Base-by-base conservation (phyloP, 1,139 yeast genomes). In the Debaryomycetaceae sp. region DNA sequence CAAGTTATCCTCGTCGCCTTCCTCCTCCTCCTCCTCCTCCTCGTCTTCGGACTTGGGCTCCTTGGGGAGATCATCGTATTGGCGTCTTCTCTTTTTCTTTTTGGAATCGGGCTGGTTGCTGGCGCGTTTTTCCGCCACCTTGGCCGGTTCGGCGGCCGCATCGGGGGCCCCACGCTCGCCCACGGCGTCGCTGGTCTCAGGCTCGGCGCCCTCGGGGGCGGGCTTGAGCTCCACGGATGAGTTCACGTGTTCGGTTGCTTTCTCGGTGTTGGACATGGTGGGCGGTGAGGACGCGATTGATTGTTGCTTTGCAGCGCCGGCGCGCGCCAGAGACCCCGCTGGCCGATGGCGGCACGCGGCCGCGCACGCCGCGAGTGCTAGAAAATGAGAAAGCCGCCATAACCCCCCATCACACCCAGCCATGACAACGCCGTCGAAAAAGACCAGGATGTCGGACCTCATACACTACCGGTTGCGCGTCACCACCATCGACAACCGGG, bases 401-500 rank as follows among this genome's bases (percentile, higher is more conserved):
- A n/a, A 18, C 26, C 28, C 18, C 12, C n/a, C 32, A 13, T 26
- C 17, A 16, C 10, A n/a, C n/a, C n/a, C n/a, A n/a, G n/a, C n/a
- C 14, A 32, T 32, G 35, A 9, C 29, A 11, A 18, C 30, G 8
- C 25, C 28, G 6, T 47, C 65, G 18, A 71, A 66, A 40, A 71
- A 67, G 48, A 71, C 78, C 11, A 66, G 65, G 40, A 55, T 78
- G 72, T 72, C 88, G 18, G 91, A 83, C 48, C 66, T 89, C 41
- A 61, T 91, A 36, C 72, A 84, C 48, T 83, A 77, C 58, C 69
- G 88, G 39, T 75, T 91, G 32, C 72, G 82, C 36, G 82, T 88
- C 19, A 69, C 80, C 23, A 75, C 93, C 2, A 56, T 75, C 16
- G 96, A 89, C 56, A 79, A 83, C 9, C 69, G 95, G 29, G 78